phyloP scores from a whole-genome alignment of 2,329 filamentous ascomycete genomes.

The Penicillium hordei region DNA sequence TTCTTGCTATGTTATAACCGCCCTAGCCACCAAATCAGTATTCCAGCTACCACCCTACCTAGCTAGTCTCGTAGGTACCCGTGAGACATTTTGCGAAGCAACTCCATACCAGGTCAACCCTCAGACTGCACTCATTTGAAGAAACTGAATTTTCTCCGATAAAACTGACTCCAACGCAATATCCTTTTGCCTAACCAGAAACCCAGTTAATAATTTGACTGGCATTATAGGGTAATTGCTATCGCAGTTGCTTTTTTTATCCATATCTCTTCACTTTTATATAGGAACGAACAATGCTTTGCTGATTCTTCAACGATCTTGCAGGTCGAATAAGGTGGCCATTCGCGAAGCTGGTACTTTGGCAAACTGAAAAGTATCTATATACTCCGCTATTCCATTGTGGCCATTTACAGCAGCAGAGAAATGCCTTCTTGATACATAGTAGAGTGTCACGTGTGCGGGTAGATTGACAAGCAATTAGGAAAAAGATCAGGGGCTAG shows the following conservation, averaged over 20 bases:
- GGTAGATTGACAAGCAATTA: neutral
- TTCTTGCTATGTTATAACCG: neutral
- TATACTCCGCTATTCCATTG: too few relatives aligned
- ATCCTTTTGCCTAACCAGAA: neutral
- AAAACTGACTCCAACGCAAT: neutral
- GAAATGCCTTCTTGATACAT: neutral
- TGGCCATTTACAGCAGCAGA: neutral
- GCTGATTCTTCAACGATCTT: neutral
- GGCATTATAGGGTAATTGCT: neutral
- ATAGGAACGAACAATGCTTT: neutral
- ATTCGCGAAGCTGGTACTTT: neutral
- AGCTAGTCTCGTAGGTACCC: too few relatives aligned
- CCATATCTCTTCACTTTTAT: neutral
- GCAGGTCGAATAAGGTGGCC: too few relatives aligned
- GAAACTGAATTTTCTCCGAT: neutral
- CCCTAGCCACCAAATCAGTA: neutral
- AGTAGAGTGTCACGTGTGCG: constrained; percentile 8
- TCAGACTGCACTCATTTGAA: neutral
- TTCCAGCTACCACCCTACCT: too few relatives aligned
- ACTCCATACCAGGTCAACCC: neutral
- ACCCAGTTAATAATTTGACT: neutral
- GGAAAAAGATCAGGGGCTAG: neutral
- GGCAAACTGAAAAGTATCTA: too few relatives aligned
- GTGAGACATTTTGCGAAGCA: neutral
- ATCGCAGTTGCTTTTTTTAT: neutral